A percentile compares a stretch with the other conserved stretches of the same genome.
Evolutionary conservation across 768 basidiomycete genomes (phyloP).

Genomic region (Trichaptum fuscoviolaceum): DNA sequence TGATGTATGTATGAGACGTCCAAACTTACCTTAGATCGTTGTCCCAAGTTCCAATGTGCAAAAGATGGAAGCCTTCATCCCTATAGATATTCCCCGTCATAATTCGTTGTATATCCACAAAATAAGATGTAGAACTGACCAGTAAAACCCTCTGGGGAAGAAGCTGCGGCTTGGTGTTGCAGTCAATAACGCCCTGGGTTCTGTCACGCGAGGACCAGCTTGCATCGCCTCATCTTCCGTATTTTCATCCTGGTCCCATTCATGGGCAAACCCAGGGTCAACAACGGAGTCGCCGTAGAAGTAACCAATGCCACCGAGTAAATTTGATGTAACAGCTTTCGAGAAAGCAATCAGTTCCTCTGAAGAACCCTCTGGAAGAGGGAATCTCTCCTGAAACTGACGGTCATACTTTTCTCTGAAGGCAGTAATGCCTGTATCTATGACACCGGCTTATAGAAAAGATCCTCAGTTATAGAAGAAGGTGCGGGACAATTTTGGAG

Average conservation of each 20-base stretch:
- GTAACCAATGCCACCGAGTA: slow-evolving; percentile 91
- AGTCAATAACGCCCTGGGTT: slow-evolving; percentile 73
- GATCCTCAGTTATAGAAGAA: slow-evolving; percentile 9
- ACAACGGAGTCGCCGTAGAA: slow-evolving; percentile 90
- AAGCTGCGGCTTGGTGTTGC: slow-evolving; percentile 95
- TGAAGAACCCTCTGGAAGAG: slow-evolving; percentile 48
- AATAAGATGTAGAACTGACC: slow-evolving; percentile 39
- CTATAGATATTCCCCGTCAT: slow-evolving; percentile 30
- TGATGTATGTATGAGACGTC: background rate
- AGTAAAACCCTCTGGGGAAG: slow-evolving; percentile 97
- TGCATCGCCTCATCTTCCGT: slow-evolving; percentile 37
- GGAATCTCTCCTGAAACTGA: slow-evolving; percentile 69
- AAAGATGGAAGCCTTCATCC: slow-evolving; percentile 96
- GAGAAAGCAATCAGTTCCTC: slow-evolving; percentile 66
- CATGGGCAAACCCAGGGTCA: slow-evolving; percentile 78
- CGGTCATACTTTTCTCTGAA: slow-evolving; percentile 54
- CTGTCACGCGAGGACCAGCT: slow-evolving; percentile 62
- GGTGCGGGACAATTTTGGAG: background rate
- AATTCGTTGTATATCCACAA: background rate
- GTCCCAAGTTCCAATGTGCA: slow-evolving; percentile 91
- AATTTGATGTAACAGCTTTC: slow-evolving; percentile 83
- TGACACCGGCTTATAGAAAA: slow-evolving; percentile 42
- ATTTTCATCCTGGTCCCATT: slow-evolving; percentile 79
- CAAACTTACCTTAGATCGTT: slow-evolving; percentile 66
- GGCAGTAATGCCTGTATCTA: slow-evolving; percentile 68